Evolutionary conservation across 108 stramenopile genomes (phyloP), one percentile per base, ranked within the genome.

Genomic region (Pseudonitzschia multiseries): DNA sequence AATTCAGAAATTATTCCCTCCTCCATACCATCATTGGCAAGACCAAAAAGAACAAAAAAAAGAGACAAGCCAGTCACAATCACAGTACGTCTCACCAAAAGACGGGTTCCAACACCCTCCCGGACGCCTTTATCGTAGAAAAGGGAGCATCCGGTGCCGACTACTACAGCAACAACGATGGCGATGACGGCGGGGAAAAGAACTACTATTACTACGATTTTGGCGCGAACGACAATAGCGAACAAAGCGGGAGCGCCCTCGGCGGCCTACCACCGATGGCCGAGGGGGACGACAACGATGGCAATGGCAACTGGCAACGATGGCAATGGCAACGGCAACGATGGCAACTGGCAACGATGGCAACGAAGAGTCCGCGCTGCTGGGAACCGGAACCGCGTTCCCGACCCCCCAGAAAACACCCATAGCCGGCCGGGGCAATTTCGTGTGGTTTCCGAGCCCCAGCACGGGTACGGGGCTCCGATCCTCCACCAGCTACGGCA

Each of bases 71-170:
- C 29, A 9, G 15, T 27, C n/a, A n/a, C n/a, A n/a, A n/a, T n/a
- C n/a, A n/a, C n/a, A n/a, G n/a, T n/a, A n/a, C n/a, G n/a, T 21
- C 5, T 62, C 61, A 62, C 32, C 32, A 62, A 41, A 50, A 48
- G 27, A 48, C 27, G 42, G 48, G 22, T 48, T 15, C 27, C 24
- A 48, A 10, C 26, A 29, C 66, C 24, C 26, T 48, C 14, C 42
- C 42, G 26, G 66, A 67, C 43, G 46, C 66, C 46, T 67, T 67
- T 48, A 67, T 67, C 66, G 66, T 67, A 32, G 66, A 67, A 50
- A 50, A 67, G 17, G 66, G 43, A 50, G 28, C 15, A 24, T 50
- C 21, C 8, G 43, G 61, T n/a, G n/a, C 33, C 20, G 61, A 21
- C 9, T 40, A 62, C 20, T 24, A 28, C 46, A 44, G 43, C 66